Percentiles rank a stretch among this genome's conserved stretches.
phyloP scores from a whole-genome alignment of 371 early-diverging fungal species.

The Mucor piriformis region DNA sequence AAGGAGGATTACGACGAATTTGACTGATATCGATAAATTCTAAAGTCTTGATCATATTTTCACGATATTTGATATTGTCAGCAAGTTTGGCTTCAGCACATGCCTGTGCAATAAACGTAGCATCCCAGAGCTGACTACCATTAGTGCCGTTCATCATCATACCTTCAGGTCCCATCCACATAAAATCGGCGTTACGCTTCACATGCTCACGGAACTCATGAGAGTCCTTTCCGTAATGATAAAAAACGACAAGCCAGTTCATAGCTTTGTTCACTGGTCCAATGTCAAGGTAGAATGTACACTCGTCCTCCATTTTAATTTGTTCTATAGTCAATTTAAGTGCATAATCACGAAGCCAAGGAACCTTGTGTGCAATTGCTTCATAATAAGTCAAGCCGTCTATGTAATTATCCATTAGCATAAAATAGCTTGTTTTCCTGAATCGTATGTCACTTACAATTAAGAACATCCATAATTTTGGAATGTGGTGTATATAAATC shows the following conservation, averaged over 20 bases:
- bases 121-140: constrained; percentile 97
- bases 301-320: constrained; percentile 87
- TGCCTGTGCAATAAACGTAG: constrained; percentile 88
- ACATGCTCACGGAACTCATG: constrained; percentile 77
- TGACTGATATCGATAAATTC: constrained; percentile 89
- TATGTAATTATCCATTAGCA: constrained; percentile 20
- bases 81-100: constrained; percentile 65
- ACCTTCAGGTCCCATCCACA: constrained; percentile 91
- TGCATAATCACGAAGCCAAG: constrained; percentile 71
- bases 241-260: constrained; percentile 83
- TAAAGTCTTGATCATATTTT: constrained; percentile 69
- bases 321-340: constrained; percentile 78
- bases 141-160: constrained; percentile 98
- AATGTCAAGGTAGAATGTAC: constrained; percentile 86
- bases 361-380: constrained; percentile 45
- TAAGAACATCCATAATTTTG: constrained; percentile 72
- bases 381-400: constrained; percentile 68
- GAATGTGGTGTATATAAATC: constrained; percentile 91
- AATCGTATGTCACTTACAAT: constrained; percentile 39
- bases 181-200: constrained; percentile 75
- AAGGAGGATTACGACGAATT: constrained; percentile 76
- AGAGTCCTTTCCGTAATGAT: constrained; percentile 90
- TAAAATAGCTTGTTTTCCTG: neutral
- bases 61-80: constrained; percentile 67
- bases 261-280: constrained; percentile 95